phyloP scores from a whole-genome alignment of 345 rosid genomes.

The Reutealis trisperma region DNA sequence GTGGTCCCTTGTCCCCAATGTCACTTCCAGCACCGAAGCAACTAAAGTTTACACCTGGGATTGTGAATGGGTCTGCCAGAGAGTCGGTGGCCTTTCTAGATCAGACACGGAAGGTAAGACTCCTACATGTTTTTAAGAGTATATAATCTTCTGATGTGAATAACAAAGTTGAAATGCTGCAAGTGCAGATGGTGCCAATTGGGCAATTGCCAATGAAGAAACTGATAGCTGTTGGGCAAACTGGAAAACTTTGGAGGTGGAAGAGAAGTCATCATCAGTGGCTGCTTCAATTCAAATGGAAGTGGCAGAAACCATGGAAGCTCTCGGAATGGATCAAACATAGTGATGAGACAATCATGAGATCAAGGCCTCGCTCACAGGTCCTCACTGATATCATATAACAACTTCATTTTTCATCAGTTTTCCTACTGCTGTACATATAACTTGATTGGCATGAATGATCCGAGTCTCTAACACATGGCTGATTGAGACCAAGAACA shows the following conservation, averaged over 20 bases:
- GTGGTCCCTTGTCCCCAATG: slow-evolving; percentile 42
- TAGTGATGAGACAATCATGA: slow-evolving; percentile 27
- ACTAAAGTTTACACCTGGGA: slow-evolving; percentile 24
- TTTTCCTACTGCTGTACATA: slow-evolving; percentile 27
- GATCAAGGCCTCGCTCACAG: slow-evolving; percentile 20
- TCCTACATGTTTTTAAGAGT: not conserved
- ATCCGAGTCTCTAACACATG: slow-evolving; percentile 9
- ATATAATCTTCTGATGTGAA: slow-evolving; percentile 7
- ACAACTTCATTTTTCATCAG: slow-evolving; percentile 11
- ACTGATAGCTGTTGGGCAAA: slow-evolving; percentile 22
- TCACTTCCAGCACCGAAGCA: slow-evolving; percentile 28
- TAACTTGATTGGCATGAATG: slow-evolving; percentile 20
- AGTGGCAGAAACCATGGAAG: slow-evolving; percentile 37
- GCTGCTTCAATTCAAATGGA: slow-evolving; percentile 34
- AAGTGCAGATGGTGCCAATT: slow-evolving; percentile 25
- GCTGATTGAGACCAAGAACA: slow-evolving; percentile 11
- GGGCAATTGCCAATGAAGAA: slow-evolving; percentile 22
- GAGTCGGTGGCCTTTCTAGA: slow-evolving; percentile 22
- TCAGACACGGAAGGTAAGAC: slow-evolving; percentile 16
- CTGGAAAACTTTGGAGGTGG: slow-evolving; percentile 31
- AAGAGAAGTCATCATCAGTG: slow-evolving; percentile 32
- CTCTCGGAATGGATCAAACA: slow-evolving; percentile 29
- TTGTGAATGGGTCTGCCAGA: slow-evolving; percentile 19
- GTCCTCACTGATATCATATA: slow-evolving; percentile 28
- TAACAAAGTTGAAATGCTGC: slow-evolving; percentile 16